A percentile compares a stretch with the other conserved stretches of the same genome.
These are phyloP conservation scores for Candida gigantensis DNA, from an alignment of 1,139 yeast genomes.

Conservation along the genomic window DNA sequence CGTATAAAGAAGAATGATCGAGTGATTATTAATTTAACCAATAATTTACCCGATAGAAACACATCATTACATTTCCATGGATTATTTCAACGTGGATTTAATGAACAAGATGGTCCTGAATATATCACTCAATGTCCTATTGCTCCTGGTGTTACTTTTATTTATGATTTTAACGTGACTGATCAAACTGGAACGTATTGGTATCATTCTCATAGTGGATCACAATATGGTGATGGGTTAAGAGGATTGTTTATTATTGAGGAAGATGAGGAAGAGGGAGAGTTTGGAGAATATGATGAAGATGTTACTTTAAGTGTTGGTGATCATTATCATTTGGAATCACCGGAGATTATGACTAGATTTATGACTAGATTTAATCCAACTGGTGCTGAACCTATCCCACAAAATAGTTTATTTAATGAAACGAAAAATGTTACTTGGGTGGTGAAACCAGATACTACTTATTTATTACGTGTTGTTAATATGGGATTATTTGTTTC, in stretches of 20 bases:
- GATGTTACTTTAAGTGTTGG: slow-evolving; percentile 67
- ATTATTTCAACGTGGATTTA: slow-evolving; percentile 72
- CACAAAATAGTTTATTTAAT: slow-evolving; percentile 75
- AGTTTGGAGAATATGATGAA: slow-evolving; percentile 66
- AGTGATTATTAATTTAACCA: slow-evolving; percentile 65
- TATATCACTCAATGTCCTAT: slow-evolving; percentile 87
- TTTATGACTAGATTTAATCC: slow-evolving; percentile 81
- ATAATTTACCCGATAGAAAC: slow-evolving; percentile 64
- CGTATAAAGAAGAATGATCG: slow-evolving; percentile 75
- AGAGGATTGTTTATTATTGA: slow-evolving; percentile 76
- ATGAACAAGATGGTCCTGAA: slow-evolving; percentile 86
- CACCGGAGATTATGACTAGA: slow-evolving; percentile 49
- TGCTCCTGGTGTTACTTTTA: slow-evolving; percentile 66
- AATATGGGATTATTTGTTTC: slow-evolving; percentile 88
- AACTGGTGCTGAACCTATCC: slow-evolving; percentile 96
- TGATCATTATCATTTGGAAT: slow-evolving; percentile 82
- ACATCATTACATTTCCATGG: slow-evolving; percentile 93
- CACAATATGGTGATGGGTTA: slow-evolving; percentile 91
- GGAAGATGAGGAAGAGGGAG: slow-evolving; percentile 54
- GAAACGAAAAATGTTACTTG: slow-evolving; percentile 73
- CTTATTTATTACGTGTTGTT: slow-evolving; percentile 74
- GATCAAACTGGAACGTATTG: slow-evolving; percentile 88
- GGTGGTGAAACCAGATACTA: slow-evolving; percentile 73
- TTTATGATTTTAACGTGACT: slow-evolving; percentile 77
- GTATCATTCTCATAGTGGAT: slow-evolving; percentile 90